These are phyloP conservation scores for Globisporangium solare DNA, from an alignment of 352 stramenopile genomes.

Conservation along the genomic window DNA sequence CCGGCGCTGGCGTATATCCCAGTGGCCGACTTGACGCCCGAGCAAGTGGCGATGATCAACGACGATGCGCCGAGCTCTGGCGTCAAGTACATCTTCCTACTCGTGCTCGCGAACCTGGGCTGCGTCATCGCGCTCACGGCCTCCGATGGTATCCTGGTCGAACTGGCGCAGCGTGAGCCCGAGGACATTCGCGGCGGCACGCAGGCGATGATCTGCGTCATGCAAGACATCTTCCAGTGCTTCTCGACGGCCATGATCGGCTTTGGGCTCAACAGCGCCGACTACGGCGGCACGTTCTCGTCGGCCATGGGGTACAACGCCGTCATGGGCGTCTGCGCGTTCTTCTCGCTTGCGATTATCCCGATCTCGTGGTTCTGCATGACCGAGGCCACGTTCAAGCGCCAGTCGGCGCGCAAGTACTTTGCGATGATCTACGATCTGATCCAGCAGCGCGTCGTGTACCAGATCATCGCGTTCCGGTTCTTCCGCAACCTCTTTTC, in stretches of 20 bases:
- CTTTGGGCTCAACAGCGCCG: conserved; percentile 48
- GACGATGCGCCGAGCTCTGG: conserved; percentile 33
- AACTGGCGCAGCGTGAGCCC: conserved; percentile 55
- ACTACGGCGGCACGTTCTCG: conserved; percentile 51
- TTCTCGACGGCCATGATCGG: conserved; percentile 48
- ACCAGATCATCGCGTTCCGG: conserved; percentile 46
- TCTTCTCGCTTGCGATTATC: conserved; percentile 27
- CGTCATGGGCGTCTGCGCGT: conserved; percentile 42
- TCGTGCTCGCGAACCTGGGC: conserved; percentile 51
- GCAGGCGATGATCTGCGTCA: conserved; percentile 55
- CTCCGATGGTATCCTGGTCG: conserved; percentile 44
- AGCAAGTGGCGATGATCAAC: conserved; percentile 44
- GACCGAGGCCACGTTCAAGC: conserved; percentile 26
- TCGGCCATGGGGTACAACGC: conserved; percentile 42
- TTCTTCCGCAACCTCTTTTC: conserved; percentile 57
- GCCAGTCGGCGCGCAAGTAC: conserved; percentile 13
- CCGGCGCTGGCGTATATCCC: conserved; percentile 23
- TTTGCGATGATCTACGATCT: conserved; percentile 36
- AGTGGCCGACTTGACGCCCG: conserved; percentile 24
- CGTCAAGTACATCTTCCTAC: conserved; percentile 47
- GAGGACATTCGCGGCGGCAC: conserved; percentile 40
- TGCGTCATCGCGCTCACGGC: conserved; percentile 50
- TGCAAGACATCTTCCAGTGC: conserved; percentile 25
- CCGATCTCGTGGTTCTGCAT: conserved; percentile 50
- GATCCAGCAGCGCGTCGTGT: conserved; percentile 47